Percentiles rank a stretch among this genome's conserved stretches.
phyloP scores from a whole-genome alignment of 352 stramenopile species.

The Phytopythium delawarense region DNA sequence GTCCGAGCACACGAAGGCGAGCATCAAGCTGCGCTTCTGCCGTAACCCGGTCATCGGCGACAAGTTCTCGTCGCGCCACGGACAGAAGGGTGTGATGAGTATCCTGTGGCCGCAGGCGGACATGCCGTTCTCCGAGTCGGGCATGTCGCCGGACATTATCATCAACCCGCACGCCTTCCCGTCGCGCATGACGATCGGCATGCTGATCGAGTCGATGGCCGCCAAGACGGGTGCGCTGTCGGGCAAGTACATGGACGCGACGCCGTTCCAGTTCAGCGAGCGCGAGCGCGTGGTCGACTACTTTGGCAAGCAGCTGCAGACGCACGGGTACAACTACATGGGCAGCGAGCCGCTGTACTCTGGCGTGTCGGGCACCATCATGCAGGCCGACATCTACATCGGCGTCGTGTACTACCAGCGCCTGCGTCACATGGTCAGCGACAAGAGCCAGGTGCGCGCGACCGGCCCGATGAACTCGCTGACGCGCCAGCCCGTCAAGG shows the following conservation, averaged over 20 bases:
- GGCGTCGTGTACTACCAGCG: slow-evolving; percentile 99
- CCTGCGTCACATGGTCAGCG: slow-evolving; percentile 99
- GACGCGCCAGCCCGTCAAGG: slow-evolving; percentile 99
- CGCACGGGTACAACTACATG: slow-evolving; percentile 98
- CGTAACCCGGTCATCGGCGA: slow-evolving; percentile 99
- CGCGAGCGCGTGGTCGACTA: slow-evolving; percentile 98
- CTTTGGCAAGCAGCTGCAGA: slow-evolving; percentile 97
- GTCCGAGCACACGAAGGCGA: slow-evolving; percentile 84
- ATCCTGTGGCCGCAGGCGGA: slow-evolving; percentile 98
- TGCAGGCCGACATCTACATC: slow-evolving; percentile 99
- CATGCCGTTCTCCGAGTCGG: slow-evolving; percentile 99
- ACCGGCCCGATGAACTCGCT: slow-evolving; percentile 98
- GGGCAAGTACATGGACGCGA: slow-evolving; percentile 97
- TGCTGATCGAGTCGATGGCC: slow-evolving; percentile 98
- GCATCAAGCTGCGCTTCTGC: slow-evolving; percentile 97
- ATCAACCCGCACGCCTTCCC: slow-evolving; percentile 99
- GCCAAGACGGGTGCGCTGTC: slow-evolving; percentile 98
- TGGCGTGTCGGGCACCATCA: slow-evolving; percentile 96
- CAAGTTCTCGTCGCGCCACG: slow-evolving; percentile 99
- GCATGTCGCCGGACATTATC: slow-evolving; percentile 98
- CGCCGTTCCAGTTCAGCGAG: slow-evolving; percentile 99
- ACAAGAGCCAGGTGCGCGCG: slow-evolving; percentile 99
- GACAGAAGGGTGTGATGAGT: slow-evolving; percentile 99
- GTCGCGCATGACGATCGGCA: slow-evolving; percentile 97
- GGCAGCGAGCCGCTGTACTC: slow-evolving; percentile 99